Base-by-base conservation (phyloP, 192 early-diverging fungal species). In the Coemansia sp. region DNA sequence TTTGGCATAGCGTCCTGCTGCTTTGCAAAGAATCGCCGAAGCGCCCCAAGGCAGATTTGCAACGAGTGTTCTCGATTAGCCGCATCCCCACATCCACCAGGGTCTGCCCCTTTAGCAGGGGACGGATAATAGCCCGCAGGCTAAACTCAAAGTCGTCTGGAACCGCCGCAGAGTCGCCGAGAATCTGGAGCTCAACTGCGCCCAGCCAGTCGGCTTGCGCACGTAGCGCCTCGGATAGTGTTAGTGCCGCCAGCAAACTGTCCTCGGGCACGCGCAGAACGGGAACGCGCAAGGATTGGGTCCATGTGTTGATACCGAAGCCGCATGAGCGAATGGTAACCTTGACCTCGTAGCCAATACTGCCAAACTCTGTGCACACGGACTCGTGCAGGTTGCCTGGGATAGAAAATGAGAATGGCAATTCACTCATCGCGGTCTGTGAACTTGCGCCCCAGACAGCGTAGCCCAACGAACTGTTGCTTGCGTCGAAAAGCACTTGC, bases 221-320 rank as follows among this genome's bases (percentile, higher is more conserved):
- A 14, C 60, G 55, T 53, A 78, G 42, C 0, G 68, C 38, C 5
- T 72, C 69, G 8, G 61, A 24, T 3, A 68, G 58, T 2, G 48
- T 26, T 32, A 65, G 18, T 8, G 60, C 58, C 33, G 62, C 56
- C 5, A 53, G 35, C 24, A 58, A 21, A 29, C 59, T 61, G 14
- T 78, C 65, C 11, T 65, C 32, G 17, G 75, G 69, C 11, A 78
- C 43, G 17, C 75, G 60, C 24, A 61, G 63, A 2, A 78, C 65
- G 7, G 68, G 75, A 4, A 78, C 48, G n/a, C 48, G 60, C 19
- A 68, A 33, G 9, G 75, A 64, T 33, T 68, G 55, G 1, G 65
- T 56, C 75, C 75, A 78, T 2, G 53, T 65, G 37, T 78, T 78
- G 19, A 78, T 72, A 2, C 75, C 75, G 27, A 78, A 78, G 1